Conservation (phyloP, 306 rosid species). For the Casuarina cunninghamiana region DNA sequence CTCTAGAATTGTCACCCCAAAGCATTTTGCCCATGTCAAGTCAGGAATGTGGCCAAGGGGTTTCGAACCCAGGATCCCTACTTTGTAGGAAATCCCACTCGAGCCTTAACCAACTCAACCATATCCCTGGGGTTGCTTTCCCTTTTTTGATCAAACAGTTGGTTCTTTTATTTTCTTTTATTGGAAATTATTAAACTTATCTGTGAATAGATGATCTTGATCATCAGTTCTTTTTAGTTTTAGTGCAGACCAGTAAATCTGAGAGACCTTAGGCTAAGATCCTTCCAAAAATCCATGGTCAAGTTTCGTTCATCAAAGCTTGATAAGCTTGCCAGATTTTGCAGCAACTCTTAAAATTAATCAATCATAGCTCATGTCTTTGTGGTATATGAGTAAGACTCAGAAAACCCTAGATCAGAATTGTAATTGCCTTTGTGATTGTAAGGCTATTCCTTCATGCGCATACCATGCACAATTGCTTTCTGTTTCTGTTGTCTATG, state of each 20-base stretch:
- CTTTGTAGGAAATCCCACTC: too few relatives aligned
- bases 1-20: neutral
- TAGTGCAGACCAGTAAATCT: neutral
- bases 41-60: too few relatives aligned
- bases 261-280: neutral
- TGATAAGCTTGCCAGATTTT: neutral
- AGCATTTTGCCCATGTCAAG: too few relatives aligned
- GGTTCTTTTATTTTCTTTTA: neutral
- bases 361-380: neutral
- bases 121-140: too few relatives aligned
- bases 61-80: too few relatives aligned
- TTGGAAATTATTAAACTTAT: neutral
- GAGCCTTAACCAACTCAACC: too few relatives aligned
- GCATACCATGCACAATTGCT: neutral
- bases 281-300: neutral
- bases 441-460: too few relatives aligned
- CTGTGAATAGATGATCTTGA: neutral
- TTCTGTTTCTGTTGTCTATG: neutral
- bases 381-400: neutral
- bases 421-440: too few relatives aligned
- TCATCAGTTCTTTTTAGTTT: neutral
- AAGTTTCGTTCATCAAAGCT: neutral
- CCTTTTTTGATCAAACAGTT: neutral
- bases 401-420: neutral
- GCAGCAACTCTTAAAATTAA: neutral